These are phyloP conservation scores for Botrytis paeoniae DNA, from an alignment of 2,329 filamentous ascomycete genomes.

Conservation along the genomic window DNA sequence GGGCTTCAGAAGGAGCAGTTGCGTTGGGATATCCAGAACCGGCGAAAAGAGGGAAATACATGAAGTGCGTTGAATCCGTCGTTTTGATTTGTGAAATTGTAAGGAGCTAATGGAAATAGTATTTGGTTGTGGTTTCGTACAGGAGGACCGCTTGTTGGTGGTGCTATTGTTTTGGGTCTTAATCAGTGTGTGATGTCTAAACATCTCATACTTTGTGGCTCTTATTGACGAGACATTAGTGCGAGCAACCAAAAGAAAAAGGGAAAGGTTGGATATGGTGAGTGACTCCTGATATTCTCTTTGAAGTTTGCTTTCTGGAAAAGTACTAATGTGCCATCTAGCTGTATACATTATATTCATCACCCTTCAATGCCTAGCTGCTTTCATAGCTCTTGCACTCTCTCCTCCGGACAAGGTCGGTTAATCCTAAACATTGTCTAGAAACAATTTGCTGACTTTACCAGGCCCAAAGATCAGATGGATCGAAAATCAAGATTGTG, in stretches of 20 bases:
- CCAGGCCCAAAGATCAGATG: slow-evolving; percentile 3
- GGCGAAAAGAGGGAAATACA: slow-evolving; percentile 29
- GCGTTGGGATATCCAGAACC: slow-evolving; percentile 41
- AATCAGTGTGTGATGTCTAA: slow-evolving; percentile 28
- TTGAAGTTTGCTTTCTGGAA: slow-evolving; percentile 23
- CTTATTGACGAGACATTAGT: neutral
- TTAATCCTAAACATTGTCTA: no score
- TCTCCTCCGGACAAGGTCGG: slow-evolving; percentile 45
- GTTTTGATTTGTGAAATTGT: fast-evolving
- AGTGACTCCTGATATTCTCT: neutral
- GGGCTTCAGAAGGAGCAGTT: slow-evolving; percentile 43
- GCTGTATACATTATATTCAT: slow-evolving; percentile 46
- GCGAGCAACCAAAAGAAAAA: slow-evolving; percentile 22
- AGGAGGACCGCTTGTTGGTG: slow-evolving; percentile 44
- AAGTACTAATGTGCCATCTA: slow-evolving; percentile 24
- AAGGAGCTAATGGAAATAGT: slow-evolving; percentile 1
- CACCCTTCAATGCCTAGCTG: slow-evolving; percentile 46
- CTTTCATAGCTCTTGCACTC: slow-evolving; percentile 43
- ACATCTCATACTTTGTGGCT: slow-evolving; percentile 30
- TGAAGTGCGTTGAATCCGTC: neutral
- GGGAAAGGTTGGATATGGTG: slow-evolving; percentile 39
- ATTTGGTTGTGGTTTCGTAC: slow-evolving; percentile 44
- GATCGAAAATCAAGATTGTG: neutral
- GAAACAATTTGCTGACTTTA: neutral
- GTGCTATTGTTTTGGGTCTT: slow-evolving; percentile 48